Percentiles rank a stretch among this genome's conserved stretches.
Conservation (phyloP, 805 yeast genomes). For the Kockiozyma suomiensis region DNA sequence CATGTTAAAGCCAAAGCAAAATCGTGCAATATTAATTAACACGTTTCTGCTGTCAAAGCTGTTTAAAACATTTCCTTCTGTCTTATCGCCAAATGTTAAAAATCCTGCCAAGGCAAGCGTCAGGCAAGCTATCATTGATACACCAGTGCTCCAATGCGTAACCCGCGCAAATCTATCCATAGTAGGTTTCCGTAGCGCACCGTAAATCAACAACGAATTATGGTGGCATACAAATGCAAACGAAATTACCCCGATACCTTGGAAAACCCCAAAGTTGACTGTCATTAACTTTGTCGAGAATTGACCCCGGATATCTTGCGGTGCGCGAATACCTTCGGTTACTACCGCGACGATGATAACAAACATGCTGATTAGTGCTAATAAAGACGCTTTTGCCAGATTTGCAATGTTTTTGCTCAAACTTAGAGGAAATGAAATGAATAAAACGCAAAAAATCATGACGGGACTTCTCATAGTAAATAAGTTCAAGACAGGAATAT, state of each 20-base stretch:
- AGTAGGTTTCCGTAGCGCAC: slow-evolving; percentile 77
- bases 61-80: slow-evolving; percentile 86
- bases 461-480: slow-evolving; percentile 68
- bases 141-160: slow-evolving; percentile 80
- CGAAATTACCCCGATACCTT: slow-evolving; percentile 90
- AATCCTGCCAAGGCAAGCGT: slow-evolving; percentile 80
- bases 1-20: slow-evolving; percentile 92
- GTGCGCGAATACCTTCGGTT: slow-evolving; percentile 66
- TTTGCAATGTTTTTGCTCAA: slow-evolving; percentile 78
- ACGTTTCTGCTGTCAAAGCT: slow-evolving; percentile 78
- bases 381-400: slow-evolving; percentile 81
- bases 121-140: slow-evolving; percentile 78
- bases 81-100: slow-evolving; percentile 69
- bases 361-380: slow-evolving; percentile 84
- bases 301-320: slow-evolving; percentile 38
- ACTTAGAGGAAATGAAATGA: slow-evolving; percentile 81
- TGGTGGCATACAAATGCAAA: slow-evolving; percentile 97
- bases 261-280: slow-evolving; percentile 68
- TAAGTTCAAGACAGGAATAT: slow-evolving; percentile 50
- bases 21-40: slow-evolving; percentile 80
- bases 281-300: slow-evolving; percentile 49
- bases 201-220: slow-evolving; percentile 86
- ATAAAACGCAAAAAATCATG: slow-evolving; percentile 66
- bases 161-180: slow-evolving; percentile 70
- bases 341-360: slow-evolving; percentile 75